Base-by-base conservation (phyloP, 805 yeast species). In the Saccharomyces jurei region DNA sequence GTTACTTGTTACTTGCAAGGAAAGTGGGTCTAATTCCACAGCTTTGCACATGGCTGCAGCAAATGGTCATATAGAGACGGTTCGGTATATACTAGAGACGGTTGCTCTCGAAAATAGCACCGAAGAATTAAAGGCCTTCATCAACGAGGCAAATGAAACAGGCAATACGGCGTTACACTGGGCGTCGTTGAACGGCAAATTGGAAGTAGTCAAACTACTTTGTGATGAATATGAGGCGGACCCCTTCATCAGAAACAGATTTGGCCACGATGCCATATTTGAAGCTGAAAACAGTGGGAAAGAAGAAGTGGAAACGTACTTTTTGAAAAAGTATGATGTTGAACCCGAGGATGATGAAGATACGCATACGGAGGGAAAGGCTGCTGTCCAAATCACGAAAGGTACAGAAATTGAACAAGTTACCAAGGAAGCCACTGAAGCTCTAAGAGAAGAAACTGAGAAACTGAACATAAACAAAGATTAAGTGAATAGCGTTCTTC, bases 91-190 rank as follows among this genome's bases (percentile, higher is more conserved):
- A 27, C 65, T 89, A 31, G 72, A 69, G 6, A 52, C 51, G 14
- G 22, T 14, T 17, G 13, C 52, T 21, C 25, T 22, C 44, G 59
- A 59, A 26, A 54, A 58, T 26, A 54, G 48, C n/a, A 50, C 53
- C 6, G 74, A 68, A 31, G 77, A 81, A 9, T 81, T 81, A 14
- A 70, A 67, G n/a, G 58, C 61, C 14, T 69, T 80, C 46, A 77
- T 82, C 21, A 78, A 81, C 56, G 64, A 70, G 21, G 77, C 74
- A 53, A 94, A 94, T 67, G 86, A 81, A 50, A 81, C 86, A 22
- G 99, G 98, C 1, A 94, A 94, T 69, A 91, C 99, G 0, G 87
- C 98, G 0, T 76, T 94, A 59, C 98, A 94, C 69, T 94, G 99
- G 99, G 97, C 98, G 0, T 80, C 96, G 0, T 80, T 83, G 60